A percentile compares a stretch with the other conserved stretches of the same genome.
phyloP scores from a whole-genome alignment of 352 stramenopile genomes.

The Pythium sukuiense region DNA sequence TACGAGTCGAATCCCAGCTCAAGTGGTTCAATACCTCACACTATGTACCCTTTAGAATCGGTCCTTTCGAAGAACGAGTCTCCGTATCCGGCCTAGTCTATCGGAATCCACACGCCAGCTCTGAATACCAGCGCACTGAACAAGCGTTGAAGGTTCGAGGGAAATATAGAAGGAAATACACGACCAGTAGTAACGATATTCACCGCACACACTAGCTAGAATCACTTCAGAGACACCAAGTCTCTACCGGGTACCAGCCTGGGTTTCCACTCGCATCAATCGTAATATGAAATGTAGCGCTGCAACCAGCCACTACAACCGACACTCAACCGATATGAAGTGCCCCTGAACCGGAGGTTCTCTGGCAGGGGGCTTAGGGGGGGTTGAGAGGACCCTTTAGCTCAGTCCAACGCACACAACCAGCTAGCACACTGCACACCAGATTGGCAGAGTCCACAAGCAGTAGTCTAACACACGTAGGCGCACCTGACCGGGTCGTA shows the following conservation, averaged over 20 bases:
- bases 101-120: too few relatives aligned
- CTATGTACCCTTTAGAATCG: background rate
- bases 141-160: background rate
- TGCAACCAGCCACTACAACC: background rate
- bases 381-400: background rate
- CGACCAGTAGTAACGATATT: background rate
- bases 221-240: background rate
- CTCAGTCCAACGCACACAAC: background rate
- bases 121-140: too few relatives aligned
- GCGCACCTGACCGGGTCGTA: background rate
- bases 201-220: background rate
- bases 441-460: conserved; percentile 1
- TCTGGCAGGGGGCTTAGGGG: background rate
- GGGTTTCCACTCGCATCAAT: background rate
- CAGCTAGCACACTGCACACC: background rate
- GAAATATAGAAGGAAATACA: background rate
- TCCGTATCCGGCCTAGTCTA: background rate
- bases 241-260: background rate
- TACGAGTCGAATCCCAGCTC: background rate
- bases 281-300: background rate
- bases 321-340: background rate
- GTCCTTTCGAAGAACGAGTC: background rate
- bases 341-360: background rate
- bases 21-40: background rate
- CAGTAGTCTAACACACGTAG: background rate